Evolutionary conservation across 2,329 filamentous ascomycete genomes (phyloP).

Genomic region (Pseudogymnoascus sp.): DNA sequence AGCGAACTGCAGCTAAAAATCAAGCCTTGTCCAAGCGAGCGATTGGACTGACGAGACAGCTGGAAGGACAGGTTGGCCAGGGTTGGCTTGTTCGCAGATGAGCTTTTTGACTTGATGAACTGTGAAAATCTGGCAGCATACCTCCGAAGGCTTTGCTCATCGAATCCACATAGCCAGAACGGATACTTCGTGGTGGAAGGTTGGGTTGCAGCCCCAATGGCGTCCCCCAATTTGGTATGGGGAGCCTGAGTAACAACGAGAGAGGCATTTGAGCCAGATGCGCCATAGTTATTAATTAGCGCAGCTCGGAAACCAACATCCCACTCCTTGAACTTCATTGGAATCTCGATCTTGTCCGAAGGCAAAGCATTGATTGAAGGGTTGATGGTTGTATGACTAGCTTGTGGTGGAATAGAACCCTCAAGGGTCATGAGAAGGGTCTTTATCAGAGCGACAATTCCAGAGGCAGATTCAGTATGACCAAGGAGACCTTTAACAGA

Average conservation of each 20-base stretch:
- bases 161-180: slow-evolving; percentile 18
- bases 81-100: too few relatives aligned
- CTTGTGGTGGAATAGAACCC: slow-evolving; percentile 23
- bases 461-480: slow-evolving; percentile 32
- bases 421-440: slow-evolving; percentile 28
- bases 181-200: slow-evolving; percentile 10
- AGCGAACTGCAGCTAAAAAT: slow-evolving; percentile 26
- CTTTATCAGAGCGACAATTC: slow-evolving; percentile 23
- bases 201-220: neutral
- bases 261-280: slow-evolving; percentile 20
- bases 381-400: slow-evolving; percentile 27
- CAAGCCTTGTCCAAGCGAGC: slow-evolving; percentile 17
- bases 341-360: slow-evolving; percentile 16
- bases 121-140: slow-evolving; percentile 14
- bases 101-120: too few relatives aligned
- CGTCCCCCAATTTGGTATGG: neutral
- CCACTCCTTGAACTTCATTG: slow-evolving; percentile 24
- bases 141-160: slow-evolving; percentile 19
- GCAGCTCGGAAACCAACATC: slow-evolving; percentile 30
- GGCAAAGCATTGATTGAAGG: slow-evolving; percentile 33
- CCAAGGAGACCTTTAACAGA: slow-evolving; percentile 19
- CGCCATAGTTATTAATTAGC: slow-evolving; percentile 28
- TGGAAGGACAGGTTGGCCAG: too few relatives aligned
- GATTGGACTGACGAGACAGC: slow-evolving; percentile 20
- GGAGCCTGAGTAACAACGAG: slow-evolving; percentile 15